These are phyloP conservation scores for Candida sonorensis DNA, from an alignment of 805 yeast species.

Conservation along the genomic window DNA sequence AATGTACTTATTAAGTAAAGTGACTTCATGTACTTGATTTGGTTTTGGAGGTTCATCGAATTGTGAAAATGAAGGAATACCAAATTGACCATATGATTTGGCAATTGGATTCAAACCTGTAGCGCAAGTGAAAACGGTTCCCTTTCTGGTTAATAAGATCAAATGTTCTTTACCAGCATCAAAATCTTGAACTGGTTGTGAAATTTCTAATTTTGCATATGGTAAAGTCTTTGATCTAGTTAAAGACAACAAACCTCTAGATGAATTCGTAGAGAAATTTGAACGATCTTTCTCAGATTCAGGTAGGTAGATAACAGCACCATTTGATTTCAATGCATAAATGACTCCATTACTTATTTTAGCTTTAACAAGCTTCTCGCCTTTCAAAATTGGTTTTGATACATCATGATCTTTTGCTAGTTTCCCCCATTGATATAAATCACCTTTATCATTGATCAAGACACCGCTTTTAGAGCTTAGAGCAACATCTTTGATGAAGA, in stretches of 20 bases:
- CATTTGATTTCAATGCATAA: constrained; percentile 39
- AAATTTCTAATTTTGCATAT: constrained; percentile 12
- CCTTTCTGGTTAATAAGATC: constrained; percentile 50
- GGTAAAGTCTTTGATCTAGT: constrained; percentile 7
- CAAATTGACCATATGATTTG: constrained; percentile 70
- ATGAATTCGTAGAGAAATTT: constrained; percentile 4
- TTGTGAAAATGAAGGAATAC: constrained; percentile 68
- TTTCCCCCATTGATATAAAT: constrained; percentile 66
- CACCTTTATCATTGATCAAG: constrained; percentile 64
- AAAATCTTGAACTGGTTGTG: constrained; percentile 30
- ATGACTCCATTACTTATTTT: constrained; percentile 48
- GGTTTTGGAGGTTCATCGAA: constrained; percentile 47
- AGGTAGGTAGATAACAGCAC: constrained; percentile 39
- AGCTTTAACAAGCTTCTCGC: constrained; percentile 37
- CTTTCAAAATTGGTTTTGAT: constrained; percentile 33
- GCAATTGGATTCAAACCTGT: constrained; percentile 45
- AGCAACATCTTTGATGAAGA: constrained; percentile 48
- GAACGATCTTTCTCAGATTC: constrained; percentile 20
- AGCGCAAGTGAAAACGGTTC: constrained; percentile 56
- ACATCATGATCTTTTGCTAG: constrained; percentile 27
- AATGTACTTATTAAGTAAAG: constrained; percentile 44
- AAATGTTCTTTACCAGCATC: constrained; percentile 64
- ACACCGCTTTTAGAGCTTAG: constrained; percentile 42
- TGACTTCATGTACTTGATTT: constrained; percentile 46
- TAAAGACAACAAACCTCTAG: too few relatives aligned